Base-by-base conservation (phyloP, 148 eudicot species). In the Amaranthus palmeri region DNA sequence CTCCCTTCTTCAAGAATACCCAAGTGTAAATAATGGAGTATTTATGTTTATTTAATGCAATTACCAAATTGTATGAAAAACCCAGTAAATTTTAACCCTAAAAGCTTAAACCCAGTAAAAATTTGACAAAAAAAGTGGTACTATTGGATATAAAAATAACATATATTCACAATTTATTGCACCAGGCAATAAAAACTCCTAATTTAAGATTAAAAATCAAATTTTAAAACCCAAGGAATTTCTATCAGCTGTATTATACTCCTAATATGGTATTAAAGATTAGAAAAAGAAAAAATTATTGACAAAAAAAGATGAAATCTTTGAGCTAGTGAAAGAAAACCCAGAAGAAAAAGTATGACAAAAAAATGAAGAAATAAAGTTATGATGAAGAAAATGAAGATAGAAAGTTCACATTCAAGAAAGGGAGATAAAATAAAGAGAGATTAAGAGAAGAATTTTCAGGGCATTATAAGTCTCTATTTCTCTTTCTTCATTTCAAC, bases 81-180 rank as follows among this genome's bases (percentile, higher is more conserved):
- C 78, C 69, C 75, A 81, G 67, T 68, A 67, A 76, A 68, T 63
- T 60, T 81, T 73, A 67, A 82, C 61, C 76, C 77, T 65, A 43
- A 42, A 45, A 75, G 67, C 75, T 75, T 73, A 54, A 82, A 68
- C 36, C 79, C 72, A 69, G 72, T 10, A 51, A 67, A 48, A 11
- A 15, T 8, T 58, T 18, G 61, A 58, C 61, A 58, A 58, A 58
- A 17, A 2, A 25, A 25, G 36, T 25, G 36, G 36, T 2, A 25
- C 36, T 41, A 66, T 58, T 60, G 45, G 58, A 67, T 54, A 54
- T 14, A 61, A 9, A 68, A 70, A 55, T 3, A 47, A 47, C n/a
- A 42, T 58, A 18, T 51, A 40, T 13, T 61, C 44, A 53, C 4
- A 45, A 42, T 46, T 65, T 17, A 52, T 46, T 65, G 53, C 68